Evolutionary conservation across 768 basidiomycete genomes (phyloP).

Genomic region (Rhodosporidiobolus odoratus): DNA sequence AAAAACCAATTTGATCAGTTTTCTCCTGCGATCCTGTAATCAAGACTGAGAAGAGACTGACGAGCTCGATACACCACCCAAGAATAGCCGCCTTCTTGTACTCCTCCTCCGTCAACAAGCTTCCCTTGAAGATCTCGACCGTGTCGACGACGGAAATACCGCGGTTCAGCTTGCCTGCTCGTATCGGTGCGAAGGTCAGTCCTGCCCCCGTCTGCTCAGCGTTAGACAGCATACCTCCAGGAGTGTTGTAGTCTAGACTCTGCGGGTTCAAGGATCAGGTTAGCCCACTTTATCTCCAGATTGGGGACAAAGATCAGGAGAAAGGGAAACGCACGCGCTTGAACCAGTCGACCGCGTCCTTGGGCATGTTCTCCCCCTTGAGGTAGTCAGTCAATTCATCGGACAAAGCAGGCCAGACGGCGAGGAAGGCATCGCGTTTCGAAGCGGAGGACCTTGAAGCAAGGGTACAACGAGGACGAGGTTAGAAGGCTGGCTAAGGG

Average conservation of each 20-base stretch:
- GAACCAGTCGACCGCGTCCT: constrained; percentile 80
- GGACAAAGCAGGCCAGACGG: constrained; percentile 64
- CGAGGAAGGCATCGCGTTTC: constrained; percentile 55
- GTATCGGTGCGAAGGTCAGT: not conserved
- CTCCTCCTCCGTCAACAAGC: constrained; percentile 67
- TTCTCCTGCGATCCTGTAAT: not conserved
- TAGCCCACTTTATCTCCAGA: no score
- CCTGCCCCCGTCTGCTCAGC: not conserved
- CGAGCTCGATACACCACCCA: constrained; percentile 94
- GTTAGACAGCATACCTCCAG: constrained; percentile 52
- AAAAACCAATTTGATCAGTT: not conserved
- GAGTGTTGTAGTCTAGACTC: constrained; percentile 91
- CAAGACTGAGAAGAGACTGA: constrained; percentile 52
- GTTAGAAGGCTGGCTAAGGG: not conserved
- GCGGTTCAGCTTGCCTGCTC: constrained; percentile 81
- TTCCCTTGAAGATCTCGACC: constrained; percentile 75
- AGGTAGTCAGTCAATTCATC: constrained; percentile 71
- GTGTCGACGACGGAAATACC: constrained; percentile 95
- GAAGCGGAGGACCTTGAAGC: constrained; percentile 11
- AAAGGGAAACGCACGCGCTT: constrained; percentile 56
- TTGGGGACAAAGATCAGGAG: not conserved
- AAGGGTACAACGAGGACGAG: not conserved
- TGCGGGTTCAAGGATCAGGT: constrained; percentile 43
- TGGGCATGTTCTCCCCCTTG: constrained; percentile 67
- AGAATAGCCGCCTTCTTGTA: constrained; percentile 81